Conservation (phyloP, 129 eudicot species). For the Helianthus annuus region DNA sequence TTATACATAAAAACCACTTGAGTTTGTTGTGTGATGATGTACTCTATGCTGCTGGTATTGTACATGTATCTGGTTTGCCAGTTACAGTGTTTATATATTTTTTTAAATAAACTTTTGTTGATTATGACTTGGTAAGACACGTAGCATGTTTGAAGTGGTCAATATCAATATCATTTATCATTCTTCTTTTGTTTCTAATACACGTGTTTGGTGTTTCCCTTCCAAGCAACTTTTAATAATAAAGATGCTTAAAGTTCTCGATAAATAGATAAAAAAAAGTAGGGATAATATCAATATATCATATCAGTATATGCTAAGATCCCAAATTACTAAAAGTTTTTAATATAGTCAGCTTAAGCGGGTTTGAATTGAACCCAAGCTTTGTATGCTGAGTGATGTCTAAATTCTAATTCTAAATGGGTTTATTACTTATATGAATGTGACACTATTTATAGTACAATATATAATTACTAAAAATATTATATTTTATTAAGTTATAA, state of each 20-base stretch:
- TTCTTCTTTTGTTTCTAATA: slow-evolving; percentile 27
- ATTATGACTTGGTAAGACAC: slow-evolving; percentile 28
- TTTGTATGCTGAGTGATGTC: too few species aligned
- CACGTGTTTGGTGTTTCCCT: slow-evolving; percentile 32
- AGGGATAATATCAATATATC: not conserved
- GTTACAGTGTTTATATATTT: not conserved
- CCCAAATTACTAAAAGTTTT: too few species aligned
- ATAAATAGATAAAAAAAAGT: too few species aligned
- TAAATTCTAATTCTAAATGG: too few species aligned
- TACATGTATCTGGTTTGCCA: slow-evolving; percentile 2
- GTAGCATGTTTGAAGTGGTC: slow-evolving; percentile 36
- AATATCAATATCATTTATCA: slow-evolving; percentile 20
- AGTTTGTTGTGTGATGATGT: too few species aligned
- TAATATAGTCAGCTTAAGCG: too few species aligned
- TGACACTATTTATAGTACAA: too few species aligned
- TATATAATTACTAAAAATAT: too few species aligned
- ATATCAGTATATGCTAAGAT: too few species aligned
- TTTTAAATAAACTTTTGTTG: not conserved
- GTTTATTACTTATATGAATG: too few species aligned
- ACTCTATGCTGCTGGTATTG: not conserved
- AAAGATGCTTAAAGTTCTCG: slow-evolving; percentile 2
- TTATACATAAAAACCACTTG: not conserved
- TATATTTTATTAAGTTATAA: too few species aligned
- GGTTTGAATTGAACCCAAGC: too few species aligned
- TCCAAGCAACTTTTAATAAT: slow-evolving; percentile 25